Evolutionary conservation across 2,329 filamentous ascomycete genomes (phyloP), one percentile per base, ranked within the genome.

Genomic region (Dothidotthia symphoricarpi): DNA sequence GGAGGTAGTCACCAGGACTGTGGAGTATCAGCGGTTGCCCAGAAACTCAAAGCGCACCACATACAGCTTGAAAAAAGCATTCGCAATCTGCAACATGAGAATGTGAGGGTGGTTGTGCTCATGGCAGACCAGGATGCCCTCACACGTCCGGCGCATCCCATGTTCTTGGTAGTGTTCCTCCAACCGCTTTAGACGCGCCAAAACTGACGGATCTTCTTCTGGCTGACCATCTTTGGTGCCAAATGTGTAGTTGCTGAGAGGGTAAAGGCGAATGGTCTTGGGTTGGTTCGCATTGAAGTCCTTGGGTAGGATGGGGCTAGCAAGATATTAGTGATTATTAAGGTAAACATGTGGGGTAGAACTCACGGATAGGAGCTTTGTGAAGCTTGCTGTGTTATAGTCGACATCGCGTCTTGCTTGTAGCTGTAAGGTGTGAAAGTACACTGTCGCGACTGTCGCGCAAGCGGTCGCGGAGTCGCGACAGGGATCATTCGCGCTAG

Each of bases 81-180:
- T 98, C 36, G 93, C 93, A 60, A 98, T 98, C 76, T 98, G 93
- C 48, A 98, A 78, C 93, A 98, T 97, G 53, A 98, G 75, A 49
- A 98, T 95, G 69, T 98, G 93, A 11, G 93, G 93, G 69, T 97
- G 93, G 72, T 96, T 97, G 75, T 97, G 91, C 71, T 98, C 93
- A 68, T 98, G 93, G 73, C 93, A 98, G 54, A 98, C 88, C 31
- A 98, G 79, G 56, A 98, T 88, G 57, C 90, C 93, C 72, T 98
- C 93, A 69, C 91, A 96, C 13, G 93, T 97, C 39, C 93, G 84
- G 41, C 93, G 85, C 93, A 98, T 98, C 61, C 93, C 93, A 75
- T 97, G 83, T 48, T 84, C 77, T 19, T 80, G 76, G 68, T 95
- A 98, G 71, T 98, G 90, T 66, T 97, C 90, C 67, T 97, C 89